Evolutionary conservation across 1,139 yeast genomes (phyloP), one percentile per base, ranked within the genome.

Genomic region (Suhomyces panamericanus): DNA sequence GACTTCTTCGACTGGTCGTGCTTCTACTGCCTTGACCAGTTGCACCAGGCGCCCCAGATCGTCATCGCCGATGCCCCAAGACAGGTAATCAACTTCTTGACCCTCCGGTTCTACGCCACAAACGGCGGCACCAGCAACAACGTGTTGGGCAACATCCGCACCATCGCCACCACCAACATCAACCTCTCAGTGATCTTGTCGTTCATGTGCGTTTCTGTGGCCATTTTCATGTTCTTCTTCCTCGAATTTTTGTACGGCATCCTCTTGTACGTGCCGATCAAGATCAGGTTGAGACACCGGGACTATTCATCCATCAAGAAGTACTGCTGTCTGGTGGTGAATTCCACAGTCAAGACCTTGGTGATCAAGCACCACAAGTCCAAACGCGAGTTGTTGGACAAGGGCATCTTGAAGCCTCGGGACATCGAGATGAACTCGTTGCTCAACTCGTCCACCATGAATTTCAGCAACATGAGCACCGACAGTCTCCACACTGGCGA

Each of bases 11-110:
- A 87, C 57, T 82, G 83, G 74, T 64, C 84, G 41, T 80, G 89
- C 16, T 80, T 88, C 52, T 79, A 80, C 55, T 77, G 84, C 4
- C 87, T 81, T 62, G 80, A 80, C 56, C 85, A 87, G 47, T 65
- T 87, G 44, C 82, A 83, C 51, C 77, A 78, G 39, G 87, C 93
- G 59, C 60, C 83, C 13, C 80, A 80, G 47, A 71, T 87, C 30
- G 54, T 86, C 15, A 69, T 87, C 37, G 91, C 96, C 0, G 96
- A 89, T 55, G 77, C 91, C 6, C 96, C 96, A n/a, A 78, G 96
- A 63, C 96, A 89, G 65, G 85, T 85, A 3, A 78, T 89, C 54
- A 89, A 89, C 60, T 86, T 90, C 24, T 67, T 87, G 52, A 87
- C 96, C 0, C 64, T 86, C 31, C 73, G 84, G 58, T 70, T 67